These are phyloP conservation scores for Saturnispora kantuleensis DNA, from an alignment of 805 yeast genomes.

Conservation along the genomic window DNA sequence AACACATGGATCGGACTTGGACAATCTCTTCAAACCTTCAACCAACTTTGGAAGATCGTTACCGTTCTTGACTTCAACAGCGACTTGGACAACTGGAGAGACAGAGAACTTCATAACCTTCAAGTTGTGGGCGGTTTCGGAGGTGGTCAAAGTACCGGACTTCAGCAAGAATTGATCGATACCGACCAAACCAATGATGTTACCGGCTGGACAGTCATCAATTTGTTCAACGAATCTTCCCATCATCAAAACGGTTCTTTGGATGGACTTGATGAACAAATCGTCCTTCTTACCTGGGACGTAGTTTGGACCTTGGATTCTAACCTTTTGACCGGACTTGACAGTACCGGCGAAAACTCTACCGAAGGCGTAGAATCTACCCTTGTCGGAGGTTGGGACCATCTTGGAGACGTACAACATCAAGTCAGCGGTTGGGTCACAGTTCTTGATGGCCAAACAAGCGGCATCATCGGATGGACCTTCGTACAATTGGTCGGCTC, in stretches of 20 bases:
- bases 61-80: constrained; percentile 99
- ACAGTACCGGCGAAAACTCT: constrained; percentile 99
- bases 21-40: constrained; percentile 99
- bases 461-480: constrained; percentile 94
- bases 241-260: constrained; percentile 99
- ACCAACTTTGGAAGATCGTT: constrained; percentile 98
- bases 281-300: constrained; percentile 98
- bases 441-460: constrained; percentile 88
- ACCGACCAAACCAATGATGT: constrained; percentile 99
- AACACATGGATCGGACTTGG: constrained; percentile 99
- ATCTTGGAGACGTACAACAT: constrained; percentile 99
- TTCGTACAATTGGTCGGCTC: constrained; percentile 98
- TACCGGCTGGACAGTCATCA: constrained; percentile 99
- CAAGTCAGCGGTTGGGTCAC: constrained; percentile 97
- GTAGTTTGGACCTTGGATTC: constrained; percentile 99
- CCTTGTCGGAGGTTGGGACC: constrained; percentile 99
- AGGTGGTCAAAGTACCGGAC: constrained; percentile 98
- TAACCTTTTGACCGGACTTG: constrained; percentile 96
- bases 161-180: constrained; percentile 98
- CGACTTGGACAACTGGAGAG: constrained; percentile 99
- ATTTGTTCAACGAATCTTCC: constrained; percentile 97
- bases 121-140: constrained; percentile 96
- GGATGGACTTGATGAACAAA: constrained; percentile 91
- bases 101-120: constrained; percentile 99
- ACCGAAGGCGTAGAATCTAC: constrained; percentile 99